A percentile compares a stretch with the other conserved stretches of the same genome.
Evolutionary conservation across 257 asterid species (phyloP).

Genomic region (Fraxinus excelsior): DNA sequence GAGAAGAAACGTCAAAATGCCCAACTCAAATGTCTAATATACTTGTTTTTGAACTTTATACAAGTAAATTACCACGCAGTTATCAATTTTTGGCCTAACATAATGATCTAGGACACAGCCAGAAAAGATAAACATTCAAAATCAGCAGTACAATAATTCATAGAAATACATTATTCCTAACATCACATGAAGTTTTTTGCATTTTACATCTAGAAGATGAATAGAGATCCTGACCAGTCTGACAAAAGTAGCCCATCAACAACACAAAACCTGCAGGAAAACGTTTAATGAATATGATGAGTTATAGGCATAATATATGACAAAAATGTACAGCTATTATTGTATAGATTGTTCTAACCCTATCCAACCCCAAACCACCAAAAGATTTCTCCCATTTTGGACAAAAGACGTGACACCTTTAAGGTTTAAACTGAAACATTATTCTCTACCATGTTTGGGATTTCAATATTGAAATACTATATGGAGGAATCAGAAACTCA

Average conservation of each 20-base stretch:
- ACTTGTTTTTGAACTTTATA: neutral
- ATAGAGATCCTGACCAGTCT: conserved; percentile 13
- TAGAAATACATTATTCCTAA: conserved; percentile 20
- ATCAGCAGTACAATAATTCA: neutral
- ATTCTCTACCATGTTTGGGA: neutral
- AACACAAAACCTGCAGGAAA: conserved; percentile 24
- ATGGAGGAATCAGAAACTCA: no score
- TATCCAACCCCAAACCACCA: no score
- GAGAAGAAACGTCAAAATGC: neutral
- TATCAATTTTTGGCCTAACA: neutral
- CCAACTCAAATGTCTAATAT: neutral
- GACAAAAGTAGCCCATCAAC: conserved; percentile 11
- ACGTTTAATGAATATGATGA: neutral
- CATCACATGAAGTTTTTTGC: neutral
- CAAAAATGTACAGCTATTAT: neutral
- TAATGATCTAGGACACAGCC: neutral
- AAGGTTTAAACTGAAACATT: neutral
- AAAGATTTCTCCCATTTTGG: no score
- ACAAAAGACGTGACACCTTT: neutral
- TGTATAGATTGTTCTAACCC: neutral
- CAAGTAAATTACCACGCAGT: neutral
- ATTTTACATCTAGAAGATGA: neutral
- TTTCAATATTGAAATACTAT: neutral
- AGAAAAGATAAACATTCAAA: neutral
- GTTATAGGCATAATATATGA: neutral